Evolutionary conservation across 2,329 filamentous ascomycete genomes (phyloP).

Genomic region (Neofusicoccum sp.): DNA sequence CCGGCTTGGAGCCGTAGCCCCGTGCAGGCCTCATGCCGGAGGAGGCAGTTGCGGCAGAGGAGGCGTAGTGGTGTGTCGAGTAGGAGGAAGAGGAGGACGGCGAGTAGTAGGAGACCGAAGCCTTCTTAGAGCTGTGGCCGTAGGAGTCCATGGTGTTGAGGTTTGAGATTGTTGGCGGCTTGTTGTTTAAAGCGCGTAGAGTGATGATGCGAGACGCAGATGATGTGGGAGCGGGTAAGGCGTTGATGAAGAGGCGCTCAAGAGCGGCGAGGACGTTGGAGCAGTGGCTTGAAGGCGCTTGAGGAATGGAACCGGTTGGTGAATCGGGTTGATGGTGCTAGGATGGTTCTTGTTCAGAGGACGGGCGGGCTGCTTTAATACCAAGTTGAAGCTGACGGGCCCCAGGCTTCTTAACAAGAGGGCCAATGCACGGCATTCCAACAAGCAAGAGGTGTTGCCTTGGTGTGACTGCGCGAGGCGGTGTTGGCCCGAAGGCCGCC

Average conservation of each 20-base stretch:
- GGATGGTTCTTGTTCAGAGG: conserved; percentile 1
- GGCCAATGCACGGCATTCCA: conserved; percentile 1
- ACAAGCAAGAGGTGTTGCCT: not conserved
- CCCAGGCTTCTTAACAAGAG: conserved; percentile 4
- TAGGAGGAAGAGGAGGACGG: conserved; percentile 1
- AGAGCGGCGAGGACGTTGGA: conserved; percentile 2
- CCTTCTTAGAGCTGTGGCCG: not conserved
- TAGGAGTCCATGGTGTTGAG: conserved; percentile 7
- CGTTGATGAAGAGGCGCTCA: not conserved
- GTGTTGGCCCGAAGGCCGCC: conserved; percentile 11
- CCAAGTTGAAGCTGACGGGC: not conserved
- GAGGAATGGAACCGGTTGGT: not conserved
- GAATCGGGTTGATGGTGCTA: conserved; percentile 2
- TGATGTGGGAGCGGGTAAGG: conserved; percentile 15
- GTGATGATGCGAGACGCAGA: too few species aligned
- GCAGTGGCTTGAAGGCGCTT: not conserved
- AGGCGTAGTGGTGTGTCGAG: conserved; percentile 11
- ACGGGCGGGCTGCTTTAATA: not conserved
- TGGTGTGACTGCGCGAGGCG: conserved; percentile 13
- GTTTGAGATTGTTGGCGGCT: not conserved
- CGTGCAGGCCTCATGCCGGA: conserved; percentile 8
- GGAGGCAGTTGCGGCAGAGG: conserved; percentile 10
- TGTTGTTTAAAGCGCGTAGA: conserved; percentile 4
- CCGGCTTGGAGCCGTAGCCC: conserved; percentile 16
- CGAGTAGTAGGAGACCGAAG: conserved; percentile 1